Base-by-base conservation (phyloP, 2,329 filamentous ascomycete species). In the Phoma herbarum region DNA sequence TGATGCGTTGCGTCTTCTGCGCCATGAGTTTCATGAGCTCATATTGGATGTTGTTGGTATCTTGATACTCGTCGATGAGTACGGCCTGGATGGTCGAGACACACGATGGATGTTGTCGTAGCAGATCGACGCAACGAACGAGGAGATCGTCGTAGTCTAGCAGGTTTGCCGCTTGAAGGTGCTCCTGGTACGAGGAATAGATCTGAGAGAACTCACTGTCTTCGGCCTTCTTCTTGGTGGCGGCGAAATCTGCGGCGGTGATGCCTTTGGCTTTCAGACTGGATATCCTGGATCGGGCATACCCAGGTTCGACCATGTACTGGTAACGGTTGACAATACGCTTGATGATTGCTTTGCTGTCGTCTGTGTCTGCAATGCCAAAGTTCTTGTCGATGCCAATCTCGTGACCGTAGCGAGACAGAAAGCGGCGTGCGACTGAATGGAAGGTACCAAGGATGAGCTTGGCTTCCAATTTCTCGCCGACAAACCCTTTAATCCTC, bases 31-130 rank as follows among this genome's bases (percentile, higher is more conserved):
- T 89, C 93, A 97, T 97, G 41, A 99, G 81, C 67, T 97, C 92
- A 70, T 96, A 98, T 76, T 99, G 94, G 4, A 97, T 89, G 20
- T 92, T 86, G 73, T 98, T 99, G 8, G 94, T 98, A 78, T 99
- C 94, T 77, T 99, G 94, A 63, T 97, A 99, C 73, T 99, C 94
- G 74, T 99, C 94, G 62, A 99, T 96, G 44, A 99, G 83, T 7
- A 98, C 93, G 0, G 92, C 87, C 75, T 97, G 88, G 18, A 99
- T 88, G 67, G 97, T 97, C 14, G 89, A 89, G 3, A 97, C 93
- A 69, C 93, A 97, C 14, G 86, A 82, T 0, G 93, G 92, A 65
- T 91, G 85, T 20, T 83, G 81, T 59, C 84, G 85, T 20, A 99
- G 83, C 11, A 99, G 83, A 59, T 96, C 88, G 9, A 91, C 89